Conservation (phyloP, 768 basidiomycete genomes). For the Pleurotus eryngii region DNA sequence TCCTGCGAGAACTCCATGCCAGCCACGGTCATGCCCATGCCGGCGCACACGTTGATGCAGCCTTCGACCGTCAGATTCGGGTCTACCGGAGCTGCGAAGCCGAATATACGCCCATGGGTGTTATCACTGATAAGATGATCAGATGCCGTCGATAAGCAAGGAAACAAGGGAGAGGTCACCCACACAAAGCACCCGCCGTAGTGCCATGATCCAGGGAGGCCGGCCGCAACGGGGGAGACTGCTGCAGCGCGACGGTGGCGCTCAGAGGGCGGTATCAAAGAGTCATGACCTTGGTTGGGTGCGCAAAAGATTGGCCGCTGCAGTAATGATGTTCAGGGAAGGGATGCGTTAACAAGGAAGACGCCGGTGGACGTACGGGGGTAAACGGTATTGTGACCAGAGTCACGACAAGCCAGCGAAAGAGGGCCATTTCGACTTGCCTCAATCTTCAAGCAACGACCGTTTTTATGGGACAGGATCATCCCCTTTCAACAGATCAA, state of each 20-base stretch:
- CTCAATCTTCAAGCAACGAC: neutral
- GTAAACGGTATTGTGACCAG: constrained; percentile 28
- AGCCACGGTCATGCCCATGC: constrained; percentile 59
- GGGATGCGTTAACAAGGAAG: constrained; percentile 1
- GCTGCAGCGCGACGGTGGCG: constrained; percentile 30
- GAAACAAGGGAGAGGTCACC: constrained; percentile 17
- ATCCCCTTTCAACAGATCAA: neutral
- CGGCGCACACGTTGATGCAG: constrained; percentile 59
- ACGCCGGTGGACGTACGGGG: constrained; percentile 31
- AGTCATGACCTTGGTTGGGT: constrained; percentile 13
- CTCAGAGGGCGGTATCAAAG: constrained; percentile 18
- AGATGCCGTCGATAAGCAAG: no score
- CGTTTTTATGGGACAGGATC: neutral
- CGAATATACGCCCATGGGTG: constrained; percentile 60
- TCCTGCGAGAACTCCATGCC: constrained; percentile 60
- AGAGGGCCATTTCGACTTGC: constrained; percentile 3
- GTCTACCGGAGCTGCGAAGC: constrained; percentile 30
- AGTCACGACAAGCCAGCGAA: constrained; percentile 25
- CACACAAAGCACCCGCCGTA: constrained; percentile 69
- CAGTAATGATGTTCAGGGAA: neutral
- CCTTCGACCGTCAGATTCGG: constrained; percentile 46
- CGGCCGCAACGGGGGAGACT: constrained; percentile 44
- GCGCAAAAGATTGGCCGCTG: constrained; percentile 23
- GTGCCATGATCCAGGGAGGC: constrained; percentile 53
- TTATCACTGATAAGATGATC: constrained; percentile 43